Conservation (phyloP, 495 filamentous ascomycete species). For the Tricharina praecox region DNA sequence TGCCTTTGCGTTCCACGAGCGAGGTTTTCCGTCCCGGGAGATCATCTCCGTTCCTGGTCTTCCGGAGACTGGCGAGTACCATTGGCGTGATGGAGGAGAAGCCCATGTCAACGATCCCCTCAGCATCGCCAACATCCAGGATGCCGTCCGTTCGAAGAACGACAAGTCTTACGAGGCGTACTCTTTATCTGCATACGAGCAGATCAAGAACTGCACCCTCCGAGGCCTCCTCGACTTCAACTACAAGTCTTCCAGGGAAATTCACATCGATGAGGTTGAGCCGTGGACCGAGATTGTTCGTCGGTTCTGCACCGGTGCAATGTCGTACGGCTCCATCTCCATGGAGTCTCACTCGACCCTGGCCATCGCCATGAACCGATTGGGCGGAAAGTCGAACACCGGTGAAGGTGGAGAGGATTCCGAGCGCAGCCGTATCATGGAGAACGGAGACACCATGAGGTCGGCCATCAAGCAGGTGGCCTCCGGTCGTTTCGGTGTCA, state of each 20-base stretch:
- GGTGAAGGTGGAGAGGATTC: conserved; percentile 97
- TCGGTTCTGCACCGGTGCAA: conserved; percentile 94
- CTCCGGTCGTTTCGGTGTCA: conserved; percentile 95
- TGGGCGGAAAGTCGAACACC: conserved; percentile 97
- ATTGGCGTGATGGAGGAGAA: conserved; percentile 98
- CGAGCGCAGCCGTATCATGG: conserved; percentile 68
- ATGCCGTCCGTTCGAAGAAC: conserved; percentile 95
- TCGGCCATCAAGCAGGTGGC: conserved; percentile 98
- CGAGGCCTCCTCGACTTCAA: conserved; percentile 95
- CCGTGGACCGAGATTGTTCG: conserved; percentile 98
- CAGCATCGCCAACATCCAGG: conserved; percentile 94
- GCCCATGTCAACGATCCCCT: conserved; percentile 94
- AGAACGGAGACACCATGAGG: conserved; percentile 95
- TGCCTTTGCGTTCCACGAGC: conserved; percentile 92
- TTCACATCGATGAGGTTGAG: conserved; percentile 96
- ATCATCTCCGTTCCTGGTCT: conserved; percentile 71
- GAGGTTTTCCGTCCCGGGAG: conserved; percentile 70
- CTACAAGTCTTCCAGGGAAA: conserved; percentile 70
- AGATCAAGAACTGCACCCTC: conserved; percentile 94
- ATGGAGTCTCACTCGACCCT: conserved; percentile 98
- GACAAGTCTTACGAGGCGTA: conserved; percentile 99
- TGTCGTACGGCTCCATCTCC: conserved; percentile 99
- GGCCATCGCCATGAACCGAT: conserved; percentile 92
- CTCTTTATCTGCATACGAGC: conserved; percentile 83
- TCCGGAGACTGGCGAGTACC: conserved; percentile 91